A percentile compares a stretch with the other conserved stretches of the same genome.
Conservation (phyloP, 805 yeast species). For the Wickerhamiella brachini region DNA sequence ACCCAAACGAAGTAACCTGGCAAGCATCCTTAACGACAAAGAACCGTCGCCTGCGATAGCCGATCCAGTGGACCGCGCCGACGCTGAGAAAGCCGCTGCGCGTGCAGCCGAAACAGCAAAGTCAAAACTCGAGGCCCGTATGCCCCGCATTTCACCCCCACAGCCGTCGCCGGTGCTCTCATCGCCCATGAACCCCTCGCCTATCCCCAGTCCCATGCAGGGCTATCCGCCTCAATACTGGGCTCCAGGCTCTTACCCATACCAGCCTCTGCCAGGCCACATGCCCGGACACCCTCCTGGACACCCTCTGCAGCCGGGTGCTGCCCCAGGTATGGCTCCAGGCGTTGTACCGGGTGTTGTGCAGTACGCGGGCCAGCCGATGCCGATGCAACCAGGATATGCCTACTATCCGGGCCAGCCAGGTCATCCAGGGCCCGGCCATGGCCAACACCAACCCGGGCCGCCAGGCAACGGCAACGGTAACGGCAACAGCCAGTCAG, state of each 20-base stretch:
- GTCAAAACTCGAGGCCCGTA: neutral
- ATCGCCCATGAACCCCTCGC: neutral
- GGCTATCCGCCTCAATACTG: neutral
- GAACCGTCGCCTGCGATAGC: neutral
- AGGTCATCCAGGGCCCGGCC: too few relatives aligned
- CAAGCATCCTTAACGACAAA: neutral
- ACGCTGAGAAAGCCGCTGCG: neutral
- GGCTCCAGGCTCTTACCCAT: neutral
- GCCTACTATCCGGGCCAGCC: neutral
- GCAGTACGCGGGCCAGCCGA: too few relatives aligned
- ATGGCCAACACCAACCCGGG: too few relatives aligned
- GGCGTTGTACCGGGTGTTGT: too few relatives aligned
- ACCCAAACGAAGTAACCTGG: neutral
- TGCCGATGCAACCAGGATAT: neutral
- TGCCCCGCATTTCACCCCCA: neutral
- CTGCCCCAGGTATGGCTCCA: too few relatives aligned
- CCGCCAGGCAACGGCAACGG: too few relatives aligned
- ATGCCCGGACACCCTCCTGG: neutral
- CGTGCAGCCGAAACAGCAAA: neutral
- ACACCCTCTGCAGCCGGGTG: neutral
- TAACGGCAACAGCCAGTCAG: too few relatives aligned
- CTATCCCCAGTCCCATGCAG: neutral
- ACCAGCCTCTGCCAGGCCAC: too few relatives aligned
- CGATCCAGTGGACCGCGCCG: neutral
- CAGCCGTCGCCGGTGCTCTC: too few relatives aligned